These are phyloP conservation scores for Ophiostoma tasmaniense DNA, from an alignment of 2,329 filamentous ascomycete species.

Conservation along the genomic window DNA sequence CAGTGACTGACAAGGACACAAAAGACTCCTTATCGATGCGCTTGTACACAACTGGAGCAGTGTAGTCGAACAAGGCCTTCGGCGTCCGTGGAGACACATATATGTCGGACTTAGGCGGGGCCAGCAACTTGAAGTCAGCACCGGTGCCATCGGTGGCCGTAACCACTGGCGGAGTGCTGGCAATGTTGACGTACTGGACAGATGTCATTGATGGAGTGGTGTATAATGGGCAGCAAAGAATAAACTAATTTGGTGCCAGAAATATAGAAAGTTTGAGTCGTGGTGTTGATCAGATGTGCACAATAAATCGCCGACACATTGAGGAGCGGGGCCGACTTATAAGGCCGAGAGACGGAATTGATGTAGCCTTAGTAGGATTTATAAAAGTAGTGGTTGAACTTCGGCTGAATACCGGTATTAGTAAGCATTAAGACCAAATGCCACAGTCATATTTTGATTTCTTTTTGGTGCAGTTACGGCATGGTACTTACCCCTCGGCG, in stretches of 20 bases:
- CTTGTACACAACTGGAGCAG: slow-evolving; percentile 13
- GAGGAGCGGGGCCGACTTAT: neutral
- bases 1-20: slow-evolving; percentile 13
- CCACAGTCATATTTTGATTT: neutral
- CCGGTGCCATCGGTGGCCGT: slow-evolving; percentile 10
- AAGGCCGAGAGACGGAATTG: neutral
- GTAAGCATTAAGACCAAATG: neutral
- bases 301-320: neutral
- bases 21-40: slow-evolving; percentile 13
- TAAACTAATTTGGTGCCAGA: neutral
- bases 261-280: neutral
- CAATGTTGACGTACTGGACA: slow-evolving; percentile 9
- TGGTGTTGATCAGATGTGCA: neutral
- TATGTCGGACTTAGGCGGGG: slow-evolving; percentile 20
- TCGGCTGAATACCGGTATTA: neutral
- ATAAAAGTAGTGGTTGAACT: neutral
- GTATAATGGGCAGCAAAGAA: too few relatives aligned
- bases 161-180: neutral
- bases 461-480: neutral
- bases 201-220: neutral
- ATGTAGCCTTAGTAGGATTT: too few relatives aligned
- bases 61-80: slow-evolving; percentile 11
- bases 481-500: neutral
- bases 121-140: slow-evolving; percentile 8
- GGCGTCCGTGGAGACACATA: slow-evolving; percentile 16